Conservation (phyloP, 2,329 filamentous ascomycete genomes). For the Magnaporthiopsis rhizophila region DNA sequence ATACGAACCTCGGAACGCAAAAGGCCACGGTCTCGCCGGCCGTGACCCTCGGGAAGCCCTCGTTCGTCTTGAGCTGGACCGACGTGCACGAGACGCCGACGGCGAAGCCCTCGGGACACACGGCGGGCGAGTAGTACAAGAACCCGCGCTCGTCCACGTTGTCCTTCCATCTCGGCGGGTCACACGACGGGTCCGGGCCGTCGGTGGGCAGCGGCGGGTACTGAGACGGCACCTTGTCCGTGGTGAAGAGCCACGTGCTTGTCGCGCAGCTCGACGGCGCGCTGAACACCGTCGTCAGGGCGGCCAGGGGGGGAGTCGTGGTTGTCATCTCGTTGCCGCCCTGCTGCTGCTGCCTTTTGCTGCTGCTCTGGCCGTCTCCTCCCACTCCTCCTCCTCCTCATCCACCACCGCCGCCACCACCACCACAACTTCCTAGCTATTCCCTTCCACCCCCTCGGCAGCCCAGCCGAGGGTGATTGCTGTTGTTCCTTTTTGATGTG, state of each 20-base stretch:
- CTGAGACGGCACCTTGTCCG: conserved; percentile 29
- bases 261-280: conserved; percentile 26
- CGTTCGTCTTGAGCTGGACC: conserved; percentile 6
- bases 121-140: conserved; percentile 29
- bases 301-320: conserved; percentile 24
- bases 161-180: conserved; percentile 26
- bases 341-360: no score
- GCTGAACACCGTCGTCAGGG: conserved; percentile 32
- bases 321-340: not conserved
- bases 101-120: conserved; percentile 29
- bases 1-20: conserved; percentile 18
- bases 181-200: conserved; percentile 22
- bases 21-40: conserved; percentile 16
- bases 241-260: conserved; percentile 31
- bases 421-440: no score
- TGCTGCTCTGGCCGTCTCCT: no score
- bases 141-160: conserved; percentile 19
- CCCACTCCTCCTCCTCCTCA: no score
- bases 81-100: conserved; percentile 23
- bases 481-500: no score
- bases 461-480: no score
- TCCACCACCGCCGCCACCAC: no score
- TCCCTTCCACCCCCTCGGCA: no score
- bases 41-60: conserved; percentile 12
- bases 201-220: conserved; percentile 20